Conservation (phyloP, 345 rosid species). For the Euphorbia lathyris region DNA sequence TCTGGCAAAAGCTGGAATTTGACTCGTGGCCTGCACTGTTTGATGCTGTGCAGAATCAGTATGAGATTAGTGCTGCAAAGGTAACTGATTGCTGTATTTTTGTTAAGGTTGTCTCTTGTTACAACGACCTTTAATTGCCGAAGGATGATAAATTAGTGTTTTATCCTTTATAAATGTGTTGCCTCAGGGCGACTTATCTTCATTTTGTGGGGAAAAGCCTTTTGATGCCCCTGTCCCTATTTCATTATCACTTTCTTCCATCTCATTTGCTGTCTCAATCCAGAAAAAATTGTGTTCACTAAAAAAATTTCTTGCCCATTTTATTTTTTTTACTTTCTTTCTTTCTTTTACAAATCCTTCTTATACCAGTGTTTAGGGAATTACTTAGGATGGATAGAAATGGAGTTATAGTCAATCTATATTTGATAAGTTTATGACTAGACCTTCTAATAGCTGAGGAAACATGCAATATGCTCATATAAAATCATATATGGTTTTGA, state of each 20-base stretch:
- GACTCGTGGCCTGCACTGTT: conserved; percentile 83
- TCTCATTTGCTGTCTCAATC: neutral
- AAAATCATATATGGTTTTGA: too few relatives aligned
- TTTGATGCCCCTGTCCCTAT: neutral
- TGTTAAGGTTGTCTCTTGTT: neutral
- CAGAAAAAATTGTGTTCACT: neutral
- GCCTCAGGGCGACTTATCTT: neutral
- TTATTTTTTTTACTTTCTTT: too few relatives aligned
- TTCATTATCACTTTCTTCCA: neutral
- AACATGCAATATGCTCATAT: too few relatives aligned
- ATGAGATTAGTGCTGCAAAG: conserved; percentile 77
- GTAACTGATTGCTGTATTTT: conserved; percentile 29
- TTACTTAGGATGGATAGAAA: neutral
- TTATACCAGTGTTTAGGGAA: neutral
- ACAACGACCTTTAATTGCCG: too few relatives aligned
- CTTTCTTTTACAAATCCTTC: too few relatives aligned
- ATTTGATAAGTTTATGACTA: too few relatives aligned
- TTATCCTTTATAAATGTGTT: neutral
- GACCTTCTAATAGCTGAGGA: too few relatives aligned
- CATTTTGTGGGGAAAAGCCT: neutral
- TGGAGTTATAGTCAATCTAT: neutral
- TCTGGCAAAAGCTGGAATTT: conserved; percentile 87
- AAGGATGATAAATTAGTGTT: neutral
- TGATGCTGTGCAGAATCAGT: conserved; percentile 78
- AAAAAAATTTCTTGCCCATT: neutral